Evolutionary conservation across 805 yeast genomes (phyloP), one percentile per base, ranked within the genome.

Genomic region (Lipomyces japonicus): DNA sequence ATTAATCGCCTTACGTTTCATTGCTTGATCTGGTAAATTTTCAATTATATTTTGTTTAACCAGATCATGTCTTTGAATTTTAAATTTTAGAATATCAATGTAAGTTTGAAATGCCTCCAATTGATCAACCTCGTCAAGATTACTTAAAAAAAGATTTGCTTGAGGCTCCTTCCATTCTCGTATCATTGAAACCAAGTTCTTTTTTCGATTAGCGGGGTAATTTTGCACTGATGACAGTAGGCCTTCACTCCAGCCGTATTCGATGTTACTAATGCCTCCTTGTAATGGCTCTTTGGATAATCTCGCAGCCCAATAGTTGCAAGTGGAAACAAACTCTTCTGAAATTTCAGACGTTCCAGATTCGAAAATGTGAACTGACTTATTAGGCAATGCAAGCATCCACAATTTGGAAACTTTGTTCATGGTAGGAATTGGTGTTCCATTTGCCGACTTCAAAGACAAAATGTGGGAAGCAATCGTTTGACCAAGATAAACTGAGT

Each of bases 301-400:
- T 57, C 93, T 77, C 1, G 91, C 86, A 2, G 95, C 86, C 96
- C 96, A 89, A 65, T 86, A 89, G 66, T 88, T 89, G 67, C 93
- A 82, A 3, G 91, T 80, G 58, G 82, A 78, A 16, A 85, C 79
- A 66, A 78, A 86, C 62, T 80, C 84, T 38, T 70, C 68, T 0
- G 95, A 93, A 51, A 78, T 77, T 58, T 81, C 85, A 22, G 71
- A 64, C 12, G 86, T 79, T 9, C 83, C 82, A 0, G 88, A 80
- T 66, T 79, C 81, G 65, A 85, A 84, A 26, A 80, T 70, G 16
- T 84, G 69, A 51, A 69, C 62, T 2, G 71, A 68, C 4, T 58
- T 60, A 36, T 61, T 71, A 3, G 86, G 84, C 59, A 82, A 73
- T 3, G 77, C 73, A 50, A 82, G 67, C 18, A 79, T 72, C 82